These are phyloP conservation scores for Insectozyma bohioensis DNA, from an alignment of 1,139 yeast genomes.

Conservation along the genomic window DNA sequence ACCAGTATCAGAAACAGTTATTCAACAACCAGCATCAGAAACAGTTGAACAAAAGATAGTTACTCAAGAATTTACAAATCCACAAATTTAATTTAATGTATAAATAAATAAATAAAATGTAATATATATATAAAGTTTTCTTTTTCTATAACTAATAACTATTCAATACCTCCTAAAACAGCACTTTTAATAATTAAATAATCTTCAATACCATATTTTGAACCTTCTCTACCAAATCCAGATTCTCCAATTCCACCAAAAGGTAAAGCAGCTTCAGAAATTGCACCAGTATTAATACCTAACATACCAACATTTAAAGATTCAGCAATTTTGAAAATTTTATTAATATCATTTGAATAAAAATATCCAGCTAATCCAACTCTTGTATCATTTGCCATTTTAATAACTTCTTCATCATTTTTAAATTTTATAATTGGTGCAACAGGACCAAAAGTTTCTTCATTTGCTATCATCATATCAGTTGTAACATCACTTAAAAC, in stretches of 20 bases:
- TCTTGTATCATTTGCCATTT: conserved; percentile 62
- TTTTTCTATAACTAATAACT: no score
- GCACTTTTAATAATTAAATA: conserved; percentile 33
- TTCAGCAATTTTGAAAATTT: conserved; percentile 53
- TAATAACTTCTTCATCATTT: conserved; percentile 66
- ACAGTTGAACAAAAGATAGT: no score
- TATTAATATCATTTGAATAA: conserved; percentile 43
- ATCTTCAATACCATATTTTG: conserved; percentile 44
- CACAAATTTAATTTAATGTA: no score
- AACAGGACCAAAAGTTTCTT: conserved; percentile 91
- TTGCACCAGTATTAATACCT: conserved; percentile 45
- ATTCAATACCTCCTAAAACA: conserved; percentile 21
- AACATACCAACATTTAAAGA: conserved; percentile 48
- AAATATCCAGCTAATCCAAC: conserved; percentile 51
- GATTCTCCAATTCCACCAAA: conserved; percentile 48
- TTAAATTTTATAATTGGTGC: conserved; percentile 73
- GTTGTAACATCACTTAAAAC: conserved; percentile 65
- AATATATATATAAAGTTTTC: no score
- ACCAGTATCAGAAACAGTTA: no score
- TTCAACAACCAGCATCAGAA: no score
- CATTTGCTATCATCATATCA: conserved; percentile 60
- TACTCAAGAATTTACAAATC: no score
- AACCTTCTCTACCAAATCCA: conserved; percentile 52
- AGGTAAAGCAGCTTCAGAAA: conserved; percentile 47
- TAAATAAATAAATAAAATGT: no score